Evolutionary conservation across 1,139 yeast species (phyloP).

Genomic region (Meyerozyma guilliermondii): DNA sequence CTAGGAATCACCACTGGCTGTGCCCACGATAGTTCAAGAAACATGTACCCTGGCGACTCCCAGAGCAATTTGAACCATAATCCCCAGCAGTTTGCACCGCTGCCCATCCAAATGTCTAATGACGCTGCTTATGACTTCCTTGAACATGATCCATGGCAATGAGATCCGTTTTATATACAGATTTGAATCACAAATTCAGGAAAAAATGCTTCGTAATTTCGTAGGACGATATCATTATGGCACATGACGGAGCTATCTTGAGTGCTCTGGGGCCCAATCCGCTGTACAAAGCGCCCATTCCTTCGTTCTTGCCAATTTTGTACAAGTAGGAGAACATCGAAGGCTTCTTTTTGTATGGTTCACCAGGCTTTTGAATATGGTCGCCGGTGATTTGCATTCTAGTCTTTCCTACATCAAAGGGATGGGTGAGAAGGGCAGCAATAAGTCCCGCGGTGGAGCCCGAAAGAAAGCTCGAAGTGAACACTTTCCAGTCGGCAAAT

Average conservation of each 20-base stretch:
- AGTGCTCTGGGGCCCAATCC: constrained; percentile 83
- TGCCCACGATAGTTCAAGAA: background rate
- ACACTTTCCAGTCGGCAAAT: constrained; percentile 48
- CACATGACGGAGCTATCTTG: constrained; percentile 96
- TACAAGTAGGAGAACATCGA: constrained; percentile 65
- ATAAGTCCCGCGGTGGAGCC: constrained; percentile 83
- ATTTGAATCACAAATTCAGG: constrained; percentile 2
- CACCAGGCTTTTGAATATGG: constrained; percentile 14
- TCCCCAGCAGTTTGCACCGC: background rate
- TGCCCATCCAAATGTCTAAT: background rate
- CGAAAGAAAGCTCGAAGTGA: constrained; percentile 69
- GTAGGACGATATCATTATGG: constrained; percentile 95
- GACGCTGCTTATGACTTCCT: background rate
- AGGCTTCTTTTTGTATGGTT: constrained; percentile 13
- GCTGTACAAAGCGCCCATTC: constrained; percentile 69
- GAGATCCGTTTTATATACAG: background rate
- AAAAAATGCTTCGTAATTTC: constrained; percentile 79
- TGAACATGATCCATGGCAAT: background rate
- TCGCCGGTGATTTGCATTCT: constrained; percentile 63
- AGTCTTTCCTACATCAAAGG: constrained; percentile 97
- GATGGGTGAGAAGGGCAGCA: constrained; percentile 86
- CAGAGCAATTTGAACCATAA: background rate
- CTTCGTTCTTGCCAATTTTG: constrained; percentile 66
- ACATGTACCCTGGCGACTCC: background rate
- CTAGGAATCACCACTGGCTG: background rate